These are phyloP conservation scores for Aspergillus pseudoviridinutans DNA, from an alignment of 2,329 filamentous ascomycete genomes.

Conservation along the genomic window DNA sequence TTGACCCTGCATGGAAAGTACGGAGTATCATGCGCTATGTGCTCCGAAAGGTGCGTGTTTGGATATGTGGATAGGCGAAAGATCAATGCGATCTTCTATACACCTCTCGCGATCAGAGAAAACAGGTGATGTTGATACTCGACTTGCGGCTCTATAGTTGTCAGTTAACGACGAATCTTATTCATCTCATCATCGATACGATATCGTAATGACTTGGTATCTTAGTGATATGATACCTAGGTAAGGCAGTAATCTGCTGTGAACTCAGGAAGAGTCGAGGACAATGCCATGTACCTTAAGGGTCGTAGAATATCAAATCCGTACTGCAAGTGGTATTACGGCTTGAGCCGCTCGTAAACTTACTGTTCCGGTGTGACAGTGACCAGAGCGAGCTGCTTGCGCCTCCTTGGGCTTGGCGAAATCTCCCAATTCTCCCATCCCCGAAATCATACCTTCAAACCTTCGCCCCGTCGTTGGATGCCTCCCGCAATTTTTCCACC, in stretches of 20 bases:
- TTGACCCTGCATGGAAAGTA: background rate
- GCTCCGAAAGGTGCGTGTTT: background rate
- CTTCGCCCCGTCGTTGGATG: slow-evolving; percentile 19
- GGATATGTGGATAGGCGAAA: background rate
- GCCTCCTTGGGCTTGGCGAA: slow-evolving; percentile 34
- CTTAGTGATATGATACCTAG: too few relatives aligned
- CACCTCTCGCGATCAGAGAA: background rate
- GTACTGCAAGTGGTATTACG: background rate
- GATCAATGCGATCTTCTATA: too few relatives aligned
- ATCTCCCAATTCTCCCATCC: slow-evolving; percentile 24
- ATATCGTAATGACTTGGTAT: too few relatives aligned
- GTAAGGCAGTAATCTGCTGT: too few relatives aligned
- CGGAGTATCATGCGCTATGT: background rate
- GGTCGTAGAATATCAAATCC: background rate
- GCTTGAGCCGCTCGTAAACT: slow-evolving; percentile 15
- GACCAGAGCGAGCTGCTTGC: slow-evolving; percentile 26
- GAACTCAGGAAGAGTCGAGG: too few relatives aligned
- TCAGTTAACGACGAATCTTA: background rate
- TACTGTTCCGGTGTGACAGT: slow-evolving; percentile 23
- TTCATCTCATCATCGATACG: background rate
- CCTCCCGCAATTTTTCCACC: slow-evolving; percentile 17
- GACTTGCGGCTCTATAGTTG: background rate
- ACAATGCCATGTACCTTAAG: background rate
- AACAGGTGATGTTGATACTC: background rate
- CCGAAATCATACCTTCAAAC: slow-evolving; percentile 21